Conservation (phyloP, 2,329 filamentous ascomycete species). For the Penicillium occitanis region DNA sequence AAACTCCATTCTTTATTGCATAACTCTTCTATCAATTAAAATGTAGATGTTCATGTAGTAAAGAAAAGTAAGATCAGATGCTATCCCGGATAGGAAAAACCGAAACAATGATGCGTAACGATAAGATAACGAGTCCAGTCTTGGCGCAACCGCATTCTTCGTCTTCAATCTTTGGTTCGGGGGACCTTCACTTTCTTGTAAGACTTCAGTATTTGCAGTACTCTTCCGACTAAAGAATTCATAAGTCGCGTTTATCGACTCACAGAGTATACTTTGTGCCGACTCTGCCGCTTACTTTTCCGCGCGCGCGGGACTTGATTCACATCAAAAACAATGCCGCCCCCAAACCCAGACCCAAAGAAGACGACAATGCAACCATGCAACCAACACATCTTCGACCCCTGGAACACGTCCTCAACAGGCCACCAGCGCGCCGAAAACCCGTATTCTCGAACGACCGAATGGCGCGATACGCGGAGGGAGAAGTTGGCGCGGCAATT, state of each 20-base stretch:
- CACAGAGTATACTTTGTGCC: not conserved
- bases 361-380: not conserved
- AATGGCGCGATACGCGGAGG: slow-evolving; percentile 70
- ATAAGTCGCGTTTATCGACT: not conserved
- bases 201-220: not conserved
- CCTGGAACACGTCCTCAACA: slow-evolving; percentile 66
- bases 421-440: slow-evolving; percentile 78
- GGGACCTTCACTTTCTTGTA: not conserved
- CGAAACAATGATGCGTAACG: slow-evolving; percentile 12
- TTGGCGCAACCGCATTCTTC: slow-evolving; percentile 17
- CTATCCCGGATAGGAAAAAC: slow-evolving; percentile 18
- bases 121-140: slow-evolving; percentile 8
- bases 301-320: not conserved
- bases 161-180: not conserved
- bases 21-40: not conserved
- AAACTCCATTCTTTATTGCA: slow-evolving; percentile 18
- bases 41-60: not conserved
- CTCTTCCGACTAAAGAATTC: not conserved
- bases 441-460: slow-evolving; percentile 58
- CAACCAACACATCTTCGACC: slow-evolving; percentile 35
- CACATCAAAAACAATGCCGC: not conserved
- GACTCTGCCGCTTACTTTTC: not conserved
- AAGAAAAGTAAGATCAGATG: not conserved
- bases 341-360: not conserved
- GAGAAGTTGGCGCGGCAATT: slow-evolving; percentile 72